These are phyloP conservation scores for Artemisia tridentata DNA, from an alignment of 129 eudicot genomes.

Conservation along the genomic window DNA sequence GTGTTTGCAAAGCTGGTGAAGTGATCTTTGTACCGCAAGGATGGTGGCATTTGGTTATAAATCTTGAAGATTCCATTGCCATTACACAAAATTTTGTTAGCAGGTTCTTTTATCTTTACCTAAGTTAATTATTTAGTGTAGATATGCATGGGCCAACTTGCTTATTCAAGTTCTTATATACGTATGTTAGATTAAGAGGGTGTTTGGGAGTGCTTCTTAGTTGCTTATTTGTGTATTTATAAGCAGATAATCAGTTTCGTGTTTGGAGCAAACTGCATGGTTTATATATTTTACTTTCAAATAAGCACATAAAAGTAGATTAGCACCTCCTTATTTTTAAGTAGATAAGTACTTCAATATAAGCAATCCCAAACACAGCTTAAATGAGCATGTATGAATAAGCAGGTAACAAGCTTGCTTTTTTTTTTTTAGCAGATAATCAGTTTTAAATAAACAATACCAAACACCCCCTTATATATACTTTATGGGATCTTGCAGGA, in stretches of 20 bases:
- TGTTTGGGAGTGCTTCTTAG: too few relatives aligned
- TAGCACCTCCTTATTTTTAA: neutral
- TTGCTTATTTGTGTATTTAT: too few relatives aligned
- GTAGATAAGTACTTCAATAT: neutral
- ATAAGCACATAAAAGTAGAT: too few relatives aligned
- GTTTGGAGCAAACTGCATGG: too few relatives aligned
- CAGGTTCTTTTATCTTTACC: conserved; percentile 47
- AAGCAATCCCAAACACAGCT: too few relatives aligned
- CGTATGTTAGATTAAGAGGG: too few relatives aligned
- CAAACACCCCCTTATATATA: neutral
- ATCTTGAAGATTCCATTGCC: conserved; percentile 92
- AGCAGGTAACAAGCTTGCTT: too few relatives aligned
- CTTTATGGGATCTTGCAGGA: conserved; percentile 50
- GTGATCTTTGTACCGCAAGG: conserved; percentile 97
- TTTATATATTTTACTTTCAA: too few relatives aligned
- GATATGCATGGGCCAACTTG: neutral
- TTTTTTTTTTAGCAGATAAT: neutral
- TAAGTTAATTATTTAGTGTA: neutral
- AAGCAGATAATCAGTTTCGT: too few relatives aligned
- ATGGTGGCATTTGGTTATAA: conserved; percentile 99
- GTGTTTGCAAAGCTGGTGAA: conserved; percentile 95
- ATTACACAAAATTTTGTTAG: conserved; percentile 95
- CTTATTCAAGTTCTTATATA: too few relatives aligned
- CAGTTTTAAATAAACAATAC: too few relatives aligned
- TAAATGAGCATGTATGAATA: too few relatives aligned